Evolutionary conservation across 352 stramenopile species (phyloP).

Genomic region (Pythium brassicae): DNA sequence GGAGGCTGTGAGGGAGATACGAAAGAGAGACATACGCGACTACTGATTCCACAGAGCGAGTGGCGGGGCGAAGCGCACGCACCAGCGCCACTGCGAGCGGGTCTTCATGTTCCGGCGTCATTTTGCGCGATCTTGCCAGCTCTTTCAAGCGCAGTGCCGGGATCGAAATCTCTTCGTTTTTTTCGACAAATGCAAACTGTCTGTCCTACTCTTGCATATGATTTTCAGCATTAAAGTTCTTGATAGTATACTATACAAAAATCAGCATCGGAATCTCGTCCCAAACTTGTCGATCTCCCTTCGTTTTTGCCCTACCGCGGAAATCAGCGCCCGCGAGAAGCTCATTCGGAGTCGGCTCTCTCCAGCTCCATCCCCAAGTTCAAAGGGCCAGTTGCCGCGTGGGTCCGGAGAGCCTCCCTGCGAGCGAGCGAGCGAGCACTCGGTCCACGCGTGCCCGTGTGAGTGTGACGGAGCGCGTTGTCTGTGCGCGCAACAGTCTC

Average conservation of each 20-base stretch:
- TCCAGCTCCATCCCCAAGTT: constrained; percentile 10
- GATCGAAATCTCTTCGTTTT: not conserved
- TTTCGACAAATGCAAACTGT: not conserved
- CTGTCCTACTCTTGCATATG: no score
- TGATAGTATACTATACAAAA: no score
- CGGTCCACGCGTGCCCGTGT: not conserved
- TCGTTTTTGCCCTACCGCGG: not conserved
- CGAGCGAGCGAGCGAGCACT: constrained; percentile 1
- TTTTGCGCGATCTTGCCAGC: constrained; percentile 8
- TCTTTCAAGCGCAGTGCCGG: not conserved
- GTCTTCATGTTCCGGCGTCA: constrained; percentile 15
- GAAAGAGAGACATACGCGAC: not conserved
- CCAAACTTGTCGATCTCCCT: not conserved
- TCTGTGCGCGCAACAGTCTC: no score
- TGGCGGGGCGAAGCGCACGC: constrained; percentile 10
- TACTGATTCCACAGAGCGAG: not conserved
- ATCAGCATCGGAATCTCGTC: no score
- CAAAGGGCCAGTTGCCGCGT: constrained; percentile 25
- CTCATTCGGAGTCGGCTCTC: constrained; percentile 5
- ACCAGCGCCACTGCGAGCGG: constrained; percentile 43
- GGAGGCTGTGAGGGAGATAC: not conserved
- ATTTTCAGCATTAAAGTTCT: no score
- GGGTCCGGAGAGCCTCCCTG: not conserved
- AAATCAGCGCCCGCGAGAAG: constrained; percentile 4
- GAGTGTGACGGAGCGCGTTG: not conserved